Evolutionary conservation across 169 alveolate species (phyloP), one percentile per base, ranked within the genome.

Genomic region (Amoebophrya sp.): DNA sequence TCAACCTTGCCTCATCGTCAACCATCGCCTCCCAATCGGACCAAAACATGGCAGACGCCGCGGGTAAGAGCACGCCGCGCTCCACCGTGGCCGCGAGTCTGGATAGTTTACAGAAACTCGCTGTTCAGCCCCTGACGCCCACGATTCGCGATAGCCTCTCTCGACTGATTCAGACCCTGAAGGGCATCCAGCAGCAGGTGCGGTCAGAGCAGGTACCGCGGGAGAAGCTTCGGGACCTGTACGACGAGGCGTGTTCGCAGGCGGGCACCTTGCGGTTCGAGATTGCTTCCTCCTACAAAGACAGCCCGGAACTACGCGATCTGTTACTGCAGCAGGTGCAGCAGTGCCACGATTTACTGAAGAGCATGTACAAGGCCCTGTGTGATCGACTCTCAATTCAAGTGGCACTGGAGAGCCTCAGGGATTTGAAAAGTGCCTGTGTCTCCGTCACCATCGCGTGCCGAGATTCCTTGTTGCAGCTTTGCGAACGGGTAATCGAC

Each of bases 181-280:
- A 12, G 23, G 12, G 54, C 54, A 41, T 41, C 2, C 54, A 41
- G 54, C n/a, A n/a, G n/a, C n/a, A n/a, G n/a, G n/a, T n/a, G n/a
- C n/a, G 54, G 54, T 41, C 2, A 7, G 54, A 41, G 54, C 54
- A 41, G 54, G 23, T 66, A 12, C 83, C 83, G 7, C 83, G 83
- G 10, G 83, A 66, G 35, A 66, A 66, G 83, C 83, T 66, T n/a
- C 83, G 83, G 32, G 83, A 66, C 83, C 83, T 66, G 35, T 66
- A 66, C 32, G 83, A 66, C 83, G 83, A 66, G 35, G 83, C 83
- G 39, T 66, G 83, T 25, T 12, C 35, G 2, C 35, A 66, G 35
- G 83, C 83, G 29, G 83, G 83, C 10, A 66, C 83, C 35, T 25
- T 66, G 12, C 83, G 83, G 1, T 66, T 66, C 35, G 83, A 66